Percentiles rank a stretch among this genome's conserved stretches.
phyloP scores from a whole-genome alignment of 1,284 basidiomycete genomes.

The Anthracocystis panici-leucophaei region DNA sequence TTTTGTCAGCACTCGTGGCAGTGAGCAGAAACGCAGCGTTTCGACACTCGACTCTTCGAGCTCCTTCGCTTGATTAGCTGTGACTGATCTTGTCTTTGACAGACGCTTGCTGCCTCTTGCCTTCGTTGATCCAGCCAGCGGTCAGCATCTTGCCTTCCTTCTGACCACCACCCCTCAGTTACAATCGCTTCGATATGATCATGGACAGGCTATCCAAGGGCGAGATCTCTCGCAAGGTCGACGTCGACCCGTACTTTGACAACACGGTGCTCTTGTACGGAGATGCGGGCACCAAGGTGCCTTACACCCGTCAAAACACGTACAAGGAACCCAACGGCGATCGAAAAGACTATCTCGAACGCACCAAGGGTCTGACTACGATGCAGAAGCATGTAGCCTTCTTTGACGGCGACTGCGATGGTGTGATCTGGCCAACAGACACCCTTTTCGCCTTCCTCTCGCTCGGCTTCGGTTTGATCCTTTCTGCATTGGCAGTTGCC shows the following conservation, averaged over 20 bases:
- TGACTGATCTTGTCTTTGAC: neutral
- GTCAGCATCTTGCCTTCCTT: neutral
- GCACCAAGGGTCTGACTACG: conserved; percentile 50
- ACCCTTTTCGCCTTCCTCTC: conserved; percentile 74
- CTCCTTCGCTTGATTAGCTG: neutral
- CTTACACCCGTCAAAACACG: conserved; percentile 56
- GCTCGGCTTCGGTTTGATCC: conserved; percentile 72
- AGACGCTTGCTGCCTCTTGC: neutral
- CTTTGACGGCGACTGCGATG: conserved; percentile 73
- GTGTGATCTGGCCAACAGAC: conserved; percentile 74
- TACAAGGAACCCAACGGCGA: conserved; percentile 50
- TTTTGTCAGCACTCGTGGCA: too few relatives aligned
- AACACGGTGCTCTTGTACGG: conserved; percentile 43
- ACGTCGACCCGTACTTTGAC: conserved; percentile 53
- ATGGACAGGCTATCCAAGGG: conserved; percentile 11
- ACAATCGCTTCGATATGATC: conserved; percentile 8
- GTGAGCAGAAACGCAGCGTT: neutral
- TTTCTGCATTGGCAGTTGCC: conserved; percentile 70
- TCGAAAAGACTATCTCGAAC: conserved; percentile 46
- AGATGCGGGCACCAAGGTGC: conserved; percentile 37
- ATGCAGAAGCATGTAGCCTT: conserved; percentile 73
- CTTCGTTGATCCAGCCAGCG: neutral
- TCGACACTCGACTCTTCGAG: neutral
- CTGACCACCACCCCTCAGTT: neutral
- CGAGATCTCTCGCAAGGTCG: conserved; percentile 30